Evolutionary conservation across 2,329 filamentous ascomycete species (phyloP).

Genomic region (Exophiala sp.): DNA sequence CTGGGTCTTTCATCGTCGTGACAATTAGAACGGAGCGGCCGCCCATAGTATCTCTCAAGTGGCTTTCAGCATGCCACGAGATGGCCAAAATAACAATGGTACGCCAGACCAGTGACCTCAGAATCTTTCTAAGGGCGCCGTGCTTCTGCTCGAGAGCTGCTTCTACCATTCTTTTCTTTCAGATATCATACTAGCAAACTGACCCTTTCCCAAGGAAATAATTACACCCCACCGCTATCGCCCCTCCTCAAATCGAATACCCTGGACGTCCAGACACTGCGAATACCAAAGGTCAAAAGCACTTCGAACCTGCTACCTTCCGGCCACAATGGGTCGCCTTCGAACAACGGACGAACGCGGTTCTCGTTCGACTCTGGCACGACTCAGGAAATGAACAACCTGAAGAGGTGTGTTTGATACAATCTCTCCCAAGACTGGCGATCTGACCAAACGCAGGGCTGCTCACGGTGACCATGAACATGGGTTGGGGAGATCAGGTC

Average conservation of each 20-base stretch:
- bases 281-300: constrained; percentile 48
- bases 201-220: constrained; percentile 16
- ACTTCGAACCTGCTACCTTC: constrained; percentile 46
- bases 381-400: constrained; percentile 63
- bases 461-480: constrained; percentile 86
- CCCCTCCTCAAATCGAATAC: constrained; percentile 16
- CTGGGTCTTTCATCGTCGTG: constrained; percentile 4
- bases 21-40: constrained; percentile 14
- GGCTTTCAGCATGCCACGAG: constrained; percentile 20
- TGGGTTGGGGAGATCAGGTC: constrained; percentile 76
- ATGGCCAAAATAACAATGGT: constrained; percentile 18
- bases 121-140: no score
- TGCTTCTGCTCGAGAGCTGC: no score
- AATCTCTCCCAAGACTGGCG: constrained; percentile 3
- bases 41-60: constrained; percentile 5
- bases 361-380: constrained; percentile 74
- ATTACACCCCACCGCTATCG: constrained; percentile 15
- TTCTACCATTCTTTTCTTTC: not conserved
- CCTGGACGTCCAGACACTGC: constrained; percentile 16
- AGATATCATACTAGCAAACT: not conserved
- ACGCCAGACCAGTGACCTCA: constrained; percentile 1
- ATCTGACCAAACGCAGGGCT: constrained; percentile 54
- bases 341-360: constrained; percentile 60
- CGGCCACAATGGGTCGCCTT: constrained; percentile 52
- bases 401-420: constrained; percentile 63